Conservation (phyloP, 345 rosid species). For the Turnera subulata region DNA sequence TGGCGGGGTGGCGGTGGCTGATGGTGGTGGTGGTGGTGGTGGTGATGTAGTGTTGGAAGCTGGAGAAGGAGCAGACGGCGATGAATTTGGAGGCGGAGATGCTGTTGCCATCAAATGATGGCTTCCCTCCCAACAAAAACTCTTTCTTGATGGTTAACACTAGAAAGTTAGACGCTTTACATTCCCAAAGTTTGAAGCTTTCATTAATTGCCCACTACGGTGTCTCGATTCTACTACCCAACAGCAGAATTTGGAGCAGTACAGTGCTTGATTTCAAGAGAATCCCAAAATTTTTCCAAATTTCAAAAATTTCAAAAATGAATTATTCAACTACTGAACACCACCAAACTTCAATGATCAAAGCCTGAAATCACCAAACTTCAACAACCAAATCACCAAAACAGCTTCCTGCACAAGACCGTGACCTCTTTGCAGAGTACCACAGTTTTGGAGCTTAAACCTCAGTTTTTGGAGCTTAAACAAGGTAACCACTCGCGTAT, state of each 20-base stretch:
- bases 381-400: not conserved
- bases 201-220: not conserved
- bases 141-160: too few relatives aligned
- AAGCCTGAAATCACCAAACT: conserved; percentile 19
- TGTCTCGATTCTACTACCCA: not conserved
- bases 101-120: conserved; percentile 55
- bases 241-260: conserved; percentile 9
- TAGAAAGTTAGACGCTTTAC: too few relatives aligned
- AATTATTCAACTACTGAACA: conserved; percentile 9
- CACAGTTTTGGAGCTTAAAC: too few relatives aligned
- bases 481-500: conserved; percentile 8
- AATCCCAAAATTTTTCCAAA: conserved; percentile 13
- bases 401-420: not conserved
- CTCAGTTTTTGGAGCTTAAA: too few relatives aligned
- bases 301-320: conserved; percentile 13
- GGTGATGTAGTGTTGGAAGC: conserved; percentile 21
- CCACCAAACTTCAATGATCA: conserved; percentile 46
- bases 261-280: conserved; percentile 7
- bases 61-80: conserved; percentile 51
- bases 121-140: too few relatives aligned
- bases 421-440: not conserved
- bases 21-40: conserved; percentile 29
- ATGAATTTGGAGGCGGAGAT: conserved; percentile 45
- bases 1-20: conserved; percentile 26
- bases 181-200: conserved; percentile 9